Evolutionary conservation across 2,329 filamentous ascomycete species (phyloP), one percentile per base, ranked within the genome.

Genomic region (Hirsutella minnesotensis): DNA sequence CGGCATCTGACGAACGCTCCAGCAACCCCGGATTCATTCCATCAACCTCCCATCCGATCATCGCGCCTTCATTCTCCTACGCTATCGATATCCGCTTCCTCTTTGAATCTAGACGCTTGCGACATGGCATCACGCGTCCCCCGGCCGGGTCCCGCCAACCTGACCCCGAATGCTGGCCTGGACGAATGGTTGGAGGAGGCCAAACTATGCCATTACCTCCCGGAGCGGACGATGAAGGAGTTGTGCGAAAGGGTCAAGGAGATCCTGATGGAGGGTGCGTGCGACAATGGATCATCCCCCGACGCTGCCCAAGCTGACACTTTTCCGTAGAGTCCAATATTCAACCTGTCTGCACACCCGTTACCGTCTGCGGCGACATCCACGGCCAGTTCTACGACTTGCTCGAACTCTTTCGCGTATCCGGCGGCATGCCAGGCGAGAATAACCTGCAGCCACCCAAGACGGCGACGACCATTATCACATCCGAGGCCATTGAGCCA

Each of bases 311-410:
- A n/a, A 15, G 20, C 35, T 34, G 12, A 39, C 15, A 7, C 15
- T 13, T 20, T 19, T 30, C 19, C 40, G 9, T 53, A 94, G 92
- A 98, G 68, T 95, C 89, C 51, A 98, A 98, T 62, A 96, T 98
- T 46, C 92, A 96, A 62, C 92, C 92, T n/a, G 90, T 98, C 18
- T 80, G 84, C 42, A 95, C 92, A 0, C 92, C 92, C 7, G 92
- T 98, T 49, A 98, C 92, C 5, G 84, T 98, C 49, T 96, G 92
- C 58, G 92, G 92, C 59, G 92, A 98, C 61, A 96, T 98, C 49
- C 92, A 98, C 65, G 92, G 92, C 54, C 92, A 98, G 67, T 96
- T 96, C 64, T 96, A 98, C 67, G 92, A 98, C 63, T 73, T 98
- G 9, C 79, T 96, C 47, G 92, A 98, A 69, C 79, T 98, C 40